A percentile compares a stretch with the other conserved stretches of the same genome.
phyloP scores from a whole-genome alignment of 2,329 filamentous ascomycete genomes.

The Pseudogymnoascus verrucosus region DNA sequence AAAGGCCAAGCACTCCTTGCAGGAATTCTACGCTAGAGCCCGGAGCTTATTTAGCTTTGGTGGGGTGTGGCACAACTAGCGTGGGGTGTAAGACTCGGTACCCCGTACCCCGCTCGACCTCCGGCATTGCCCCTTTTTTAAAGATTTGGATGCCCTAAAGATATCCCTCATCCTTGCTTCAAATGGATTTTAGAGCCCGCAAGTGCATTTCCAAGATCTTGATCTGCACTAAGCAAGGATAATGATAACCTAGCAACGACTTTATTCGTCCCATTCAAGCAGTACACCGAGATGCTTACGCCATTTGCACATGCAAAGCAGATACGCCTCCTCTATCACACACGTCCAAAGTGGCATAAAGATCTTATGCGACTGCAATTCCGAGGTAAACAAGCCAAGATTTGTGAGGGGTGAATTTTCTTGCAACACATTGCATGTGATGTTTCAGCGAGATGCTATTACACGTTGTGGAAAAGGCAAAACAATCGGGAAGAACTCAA shows the following conservation, averaged over 20 bases:
- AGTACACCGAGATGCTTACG: background rate
- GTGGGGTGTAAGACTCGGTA: background rate
- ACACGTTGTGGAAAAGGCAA: background rate
- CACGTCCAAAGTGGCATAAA: conserved; percentile 18
- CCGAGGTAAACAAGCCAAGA: background rate
- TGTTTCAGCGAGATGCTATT: background rate
- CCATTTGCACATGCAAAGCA: conserved; percentile 15
- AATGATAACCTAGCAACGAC: background rate
- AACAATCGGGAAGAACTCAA: background rate
- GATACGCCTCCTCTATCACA: conserved; percentile 15
- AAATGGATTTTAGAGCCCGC: background rate
- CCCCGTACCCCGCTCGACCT: background rate
- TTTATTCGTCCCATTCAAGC: background rate
- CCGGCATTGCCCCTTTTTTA: background rate
- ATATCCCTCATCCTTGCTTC: background rate
- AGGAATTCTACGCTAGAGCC: background rate
- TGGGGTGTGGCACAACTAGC: background rate
- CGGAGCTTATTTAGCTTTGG: background rate
- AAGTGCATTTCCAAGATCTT: background rate
- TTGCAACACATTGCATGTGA: background rate
- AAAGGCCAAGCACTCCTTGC: too few species aligned
- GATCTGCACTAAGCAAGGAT: background rate
- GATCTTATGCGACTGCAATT: conserved; percentile 15
- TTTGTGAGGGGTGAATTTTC: background rate
- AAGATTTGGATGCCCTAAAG: background rate